These are phyloP conservation scores for Saccharomycopsis fodiens DNA, from an alignment of 805 yeast genomes.

Conservation along the genomic window DNA sequence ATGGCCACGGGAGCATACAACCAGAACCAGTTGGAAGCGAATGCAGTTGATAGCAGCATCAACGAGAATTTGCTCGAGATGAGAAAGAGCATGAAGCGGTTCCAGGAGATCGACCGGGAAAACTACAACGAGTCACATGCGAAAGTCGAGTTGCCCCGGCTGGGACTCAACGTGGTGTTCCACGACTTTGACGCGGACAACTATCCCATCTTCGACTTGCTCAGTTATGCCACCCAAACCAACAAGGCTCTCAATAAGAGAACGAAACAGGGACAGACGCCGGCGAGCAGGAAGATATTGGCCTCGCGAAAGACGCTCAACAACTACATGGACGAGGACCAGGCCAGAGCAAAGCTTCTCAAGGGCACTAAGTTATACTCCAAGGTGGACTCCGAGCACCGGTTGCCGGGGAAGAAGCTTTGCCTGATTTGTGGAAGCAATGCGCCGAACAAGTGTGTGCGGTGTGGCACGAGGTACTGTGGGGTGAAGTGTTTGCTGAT, in stretches of 20 bases:
- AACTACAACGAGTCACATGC: conserved; percentile 15
- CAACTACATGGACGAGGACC: conserved; percentile 46
- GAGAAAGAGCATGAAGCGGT: conserved; percentile 17
- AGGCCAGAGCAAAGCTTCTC: conserved; percentile 44
- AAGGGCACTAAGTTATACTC: conserved; percentile 11
- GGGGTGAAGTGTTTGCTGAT: conserved; percentile 16
- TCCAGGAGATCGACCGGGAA: conserved; percentile 19
- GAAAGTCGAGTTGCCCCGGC: conserved; percentile 18
- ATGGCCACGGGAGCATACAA: conserved; percentile 21
- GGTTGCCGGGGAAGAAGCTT: conserved; percentile 19
- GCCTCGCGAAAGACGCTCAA: conserved; percentile 40
- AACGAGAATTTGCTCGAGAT: conserved; percentile 17
- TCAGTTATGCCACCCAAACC: conserved; percentile 15
- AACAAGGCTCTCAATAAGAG: conserved; percentile 9
- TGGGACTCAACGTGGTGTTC: conserved; percentile 17
- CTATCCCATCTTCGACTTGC: conserved; percentile 20
- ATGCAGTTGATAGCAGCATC: conserved; percentile 13
- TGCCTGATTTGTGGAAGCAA: conserved; percentile 21
- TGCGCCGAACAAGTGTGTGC: conserved; percentile 19
- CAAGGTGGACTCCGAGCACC: conserved; percentile 4
- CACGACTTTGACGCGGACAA: conserved; percentile 13
- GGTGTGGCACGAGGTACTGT: conserved; percentile 18
- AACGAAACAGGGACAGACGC: conserved; percentile 17
- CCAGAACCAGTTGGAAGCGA: conserved; percentile 18
- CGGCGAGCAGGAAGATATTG: conserved; percentile 17